These are phyloP conservation scores for Microthlaspi erraticum DNA, from an alignment of 345 rosid genomes.

Conservation along the genomic window DNA sequence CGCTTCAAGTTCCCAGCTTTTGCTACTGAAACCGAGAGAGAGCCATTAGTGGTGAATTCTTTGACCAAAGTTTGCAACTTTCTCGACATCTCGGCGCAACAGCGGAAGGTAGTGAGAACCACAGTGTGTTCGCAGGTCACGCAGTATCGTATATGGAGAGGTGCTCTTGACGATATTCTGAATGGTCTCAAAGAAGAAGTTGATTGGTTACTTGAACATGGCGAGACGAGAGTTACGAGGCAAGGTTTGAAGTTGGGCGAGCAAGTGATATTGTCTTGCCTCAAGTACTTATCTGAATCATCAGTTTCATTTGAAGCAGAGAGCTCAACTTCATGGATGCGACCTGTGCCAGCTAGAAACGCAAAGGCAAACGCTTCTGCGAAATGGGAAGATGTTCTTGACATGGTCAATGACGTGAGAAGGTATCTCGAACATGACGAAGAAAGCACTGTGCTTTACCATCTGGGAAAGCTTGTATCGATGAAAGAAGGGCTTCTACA, in stretches of 20 bases:
- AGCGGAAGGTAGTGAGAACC: conserved; percentile 64
- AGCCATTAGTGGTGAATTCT: conserved; percentile 59
- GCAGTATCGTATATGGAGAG: conserved; percentile 70
- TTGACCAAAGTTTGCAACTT: conserved; percentile 59
- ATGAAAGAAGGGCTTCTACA: conserved; percentile 89
- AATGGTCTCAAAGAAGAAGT: conserved; percentile 63
- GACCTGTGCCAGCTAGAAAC: conserved; percentile 52
- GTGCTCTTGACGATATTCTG: conserved; percentile 62
- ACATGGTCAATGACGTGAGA: conserved; percentile 73
- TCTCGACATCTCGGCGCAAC: conserved; percentile 72
- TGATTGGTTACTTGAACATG: conserved; percentile 46
- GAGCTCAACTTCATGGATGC: conserved; percentile 70
- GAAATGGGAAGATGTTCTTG: conserved; percentile 84
- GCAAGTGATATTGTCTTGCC: conserved; percentile 70
- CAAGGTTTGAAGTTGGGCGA: conserved; percentile 56
- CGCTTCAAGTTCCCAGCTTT: conserved; percentile 44
- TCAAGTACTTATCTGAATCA: conserved; percentile 60
- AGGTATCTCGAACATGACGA: conserved; percentile 52
- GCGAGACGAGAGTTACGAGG: conserved; percentile 45
- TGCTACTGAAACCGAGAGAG: conserved; percentile 54
- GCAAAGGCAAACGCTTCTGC: conserved; percentile 40
- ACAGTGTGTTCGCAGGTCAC: conserved; percentile 73
- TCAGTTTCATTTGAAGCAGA: conserved; percentile 50
- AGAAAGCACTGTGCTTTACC: conserved; percentile 44
- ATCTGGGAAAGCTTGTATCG: conserved; percentile 61